Percentiles rank a stretch among this genome's conserved stretches.
These are phyloP conservation scores for Pseudocercospora fuligena DNA, from an alignment of 2,329 filamentous ascomycete species.

Conservation along the genomic window DNA sequence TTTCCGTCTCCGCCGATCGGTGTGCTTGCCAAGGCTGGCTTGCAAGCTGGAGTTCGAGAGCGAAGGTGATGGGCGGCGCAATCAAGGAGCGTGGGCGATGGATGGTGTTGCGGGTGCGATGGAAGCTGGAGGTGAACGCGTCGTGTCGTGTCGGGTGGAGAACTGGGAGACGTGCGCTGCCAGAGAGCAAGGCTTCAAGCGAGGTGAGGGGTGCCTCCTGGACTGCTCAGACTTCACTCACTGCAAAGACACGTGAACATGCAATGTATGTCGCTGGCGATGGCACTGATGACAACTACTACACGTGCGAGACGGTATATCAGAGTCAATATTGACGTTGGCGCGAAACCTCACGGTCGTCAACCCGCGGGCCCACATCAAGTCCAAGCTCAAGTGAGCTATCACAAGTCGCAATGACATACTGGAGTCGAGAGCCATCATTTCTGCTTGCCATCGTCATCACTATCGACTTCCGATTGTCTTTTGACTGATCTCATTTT, in stretches of 20 bases:
- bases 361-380: neutral
- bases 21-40: conserved; percentile 24
- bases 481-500: neutral
- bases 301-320: neutral
- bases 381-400: neutral
- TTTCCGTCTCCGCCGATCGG: conserved; percentile 32
- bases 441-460: neutral
- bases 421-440: neutral
- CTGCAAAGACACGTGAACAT: neutral
- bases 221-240: neutral
- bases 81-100: conserved; percentile 5
- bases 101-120: conserved; percentile 16
- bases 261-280: neutral
- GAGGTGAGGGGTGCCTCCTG: neutral
- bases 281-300: neutral
- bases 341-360: neutral
- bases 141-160: conserved; percentile 3
- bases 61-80: conserved; percentile 10
- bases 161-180: neutral
- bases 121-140: conserved; percentile 14
- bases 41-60: conserved; percentile 12
- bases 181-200: conserved; percentile 9
- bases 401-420: neutral
- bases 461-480: neutral
- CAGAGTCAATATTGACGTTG: neutral